Base-by-base conservation (phyloP, 2,329 filamentous ascomycete genomes). In the Daldinia eschscholtzii region DNA sequence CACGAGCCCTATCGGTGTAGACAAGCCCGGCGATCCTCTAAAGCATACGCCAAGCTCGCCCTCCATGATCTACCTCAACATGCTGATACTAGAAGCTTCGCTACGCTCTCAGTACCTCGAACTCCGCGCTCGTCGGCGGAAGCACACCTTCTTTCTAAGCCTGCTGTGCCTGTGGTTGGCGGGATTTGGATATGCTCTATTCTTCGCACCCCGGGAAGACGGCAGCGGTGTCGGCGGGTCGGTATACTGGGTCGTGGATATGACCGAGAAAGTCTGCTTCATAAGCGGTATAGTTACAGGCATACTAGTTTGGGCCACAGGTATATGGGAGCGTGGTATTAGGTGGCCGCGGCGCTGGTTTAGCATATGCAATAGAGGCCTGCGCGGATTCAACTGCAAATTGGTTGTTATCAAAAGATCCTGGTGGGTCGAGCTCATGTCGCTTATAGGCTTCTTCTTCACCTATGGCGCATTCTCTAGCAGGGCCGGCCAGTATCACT, bases 1-100 rank as follows among this genome's bases (percentile, higher is more conserved):
- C 74, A 81, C 82, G 59, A 82, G 81, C 76, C 80, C 83, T 75
- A 81, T 84, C 77, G 74, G 82, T 71, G 73, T 83, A 74, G 76
- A 74, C 74, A 86, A 85, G 74, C 80, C 84, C 30, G 82, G 83
- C 77, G 93, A 97, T 78, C 93, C 93, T 30, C 87, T 95, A 70
- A 91, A 90, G 75, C 89, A 91, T 69, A 89, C 95, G 15, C 94
- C 94, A n/a, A 95, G 92, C 77, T 93, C 93, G 15, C 94, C 94
- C 52, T 93, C 93, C 61, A 96, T 97, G 85, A 98, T 99, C 78
- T 99, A 99, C 83, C 90, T 99, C 76, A 99, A 99, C 81, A 91
- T 99, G 26, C 88, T 99, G 66, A 97, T 99, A 76, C 92, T 99
- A 80, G 96, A 99, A 80, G 94, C 93, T 56, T 97, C 94, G 4